phyloP scores from a whole-genome alignment of 139 green algal genomes.

The Chlorella sp. region DNA sequence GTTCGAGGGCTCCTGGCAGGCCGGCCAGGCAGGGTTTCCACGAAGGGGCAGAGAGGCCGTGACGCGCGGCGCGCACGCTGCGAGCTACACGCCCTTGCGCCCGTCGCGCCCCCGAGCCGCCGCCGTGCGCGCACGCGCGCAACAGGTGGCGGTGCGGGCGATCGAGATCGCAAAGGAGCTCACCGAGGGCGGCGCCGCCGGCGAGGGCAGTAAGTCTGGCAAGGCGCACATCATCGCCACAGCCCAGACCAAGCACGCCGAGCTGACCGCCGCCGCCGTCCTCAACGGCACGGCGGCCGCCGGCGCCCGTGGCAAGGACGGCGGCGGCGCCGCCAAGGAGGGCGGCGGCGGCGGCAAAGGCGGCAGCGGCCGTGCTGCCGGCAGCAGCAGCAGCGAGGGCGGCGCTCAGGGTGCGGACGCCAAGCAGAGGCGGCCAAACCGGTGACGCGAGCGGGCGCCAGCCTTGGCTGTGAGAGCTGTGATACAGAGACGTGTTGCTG shows the following conservation, averaged over 20 bases:
- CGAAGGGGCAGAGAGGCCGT: too few relatives aligned
- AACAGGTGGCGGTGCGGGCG: slow-evolving; percentile 37
- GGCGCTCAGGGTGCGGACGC: background rate
- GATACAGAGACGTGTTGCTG: too few relatives aligned
- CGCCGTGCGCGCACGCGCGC: too few relatives aligned
- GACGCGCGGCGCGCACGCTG: background rate
- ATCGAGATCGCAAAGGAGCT: slow-evolving; percentile 55
- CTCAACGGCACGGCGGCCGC: background rate
- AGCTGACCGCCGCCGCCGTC: background rate
- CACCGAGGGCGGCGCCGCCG: background rate
- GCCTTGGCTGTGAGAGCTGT: too few relatives aligned
- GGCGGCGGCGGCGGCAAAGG: background rate
- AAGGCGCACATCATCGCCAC: too few relatives aligned
- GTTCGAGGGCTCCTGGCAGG: too few relatives aligned
- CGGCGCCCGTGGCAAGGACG: background rate
- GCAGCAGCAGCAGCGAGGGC: background rate
- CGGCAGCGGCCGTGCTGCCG: background rate
- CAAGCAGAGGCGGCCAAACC: too few relatives aligned
- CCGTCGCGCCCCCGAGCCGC: too few relatives aligned
- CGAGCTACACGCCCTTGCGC: too few relatives aligned
- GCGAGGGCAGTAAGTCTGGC: background rate
- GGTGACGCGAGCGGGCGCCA: too few relatives aligned
- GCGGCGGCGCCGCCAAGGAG: background rate
- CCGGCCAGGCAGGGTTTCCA: too few relatives aligned
- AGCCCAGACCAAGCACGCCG: too few relatives aligned